A percentile compares a stretch with the other conserved stretches of the same genome.
These are phyloP conservation scores for Wickerhamomyces strasburgensis DNA, from an alignment of 805 yeast species.

Conservation along the genomic window DNA sequence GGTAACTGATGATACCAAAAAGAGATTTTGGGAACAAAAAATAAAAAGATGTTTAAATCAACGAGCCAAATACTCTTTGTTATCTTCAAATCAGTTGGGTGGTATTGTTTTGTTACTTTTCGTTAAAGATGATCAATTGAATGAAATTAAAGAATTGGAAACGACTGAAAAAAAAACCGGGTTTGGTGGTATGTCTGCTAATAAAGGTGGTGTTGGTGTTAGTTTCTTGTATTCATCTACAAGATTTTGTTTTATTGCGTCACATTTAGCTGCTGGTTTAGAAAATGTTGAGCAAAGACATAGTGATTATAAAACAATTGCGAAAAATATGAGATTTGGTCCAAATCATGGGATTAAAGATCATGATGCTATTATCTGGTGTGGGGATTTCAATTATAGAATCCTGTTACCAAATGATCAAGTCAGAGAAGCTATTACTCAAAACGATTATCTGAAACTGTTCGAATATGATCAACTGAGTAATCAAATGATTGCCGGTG, in stretches of 20 bases:
- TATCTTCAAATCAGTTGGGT: constrained; percentile 80
- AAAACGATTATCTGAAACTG: constrained; percentile 44
- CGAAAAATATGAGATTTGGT: constrained; percentile 63
- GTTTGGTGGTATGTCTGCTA: constrained; percentile 82
- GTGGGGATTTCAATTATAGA: constrained; percentile 92
- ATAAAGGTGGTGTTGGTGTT: constrained; percentile 76
- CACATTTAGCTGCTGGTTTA: constrained; percentile 93
- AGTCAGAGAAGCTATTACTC: constrained; percentile 53
- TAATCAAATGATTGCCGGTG: constrained; percentile 68
- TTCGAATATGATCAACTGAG: constrained; percentile 74
- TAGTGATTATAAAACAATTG: constrained; percentile 76
- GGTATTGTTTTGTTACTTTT: constrained; percentile 74
- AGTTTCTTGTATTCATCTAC: constrained; percentile 63
- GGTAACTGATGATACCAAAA: constrained; percentile 61
- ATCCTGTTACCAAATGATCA: constrained; percentile 66
- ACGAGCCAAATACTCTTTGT: constrained; percentile 56
- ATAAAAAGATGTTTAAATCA: constrained; percentile 43
- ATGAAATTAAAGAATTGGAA: constrained; percentile 55
- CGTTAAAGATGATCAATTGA: constrained; percentile 47
- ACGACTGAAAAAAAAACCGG: constrained; percentile 87
- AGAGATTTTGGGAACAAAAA: constrained; percentile 61
- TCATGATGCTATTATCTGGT: constrained; percentile 81
- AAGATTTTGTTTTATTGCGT: constrained; percentile 70
- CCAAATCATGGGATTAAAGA: constrained; percentile 52
- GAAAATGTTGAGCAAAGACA: constrained; percentile 78